These are phyloP conservation scores for Mallotus repandus DNA, from an alignment of 441 rosid genomes.

Conservation along the genomic window DNA sequence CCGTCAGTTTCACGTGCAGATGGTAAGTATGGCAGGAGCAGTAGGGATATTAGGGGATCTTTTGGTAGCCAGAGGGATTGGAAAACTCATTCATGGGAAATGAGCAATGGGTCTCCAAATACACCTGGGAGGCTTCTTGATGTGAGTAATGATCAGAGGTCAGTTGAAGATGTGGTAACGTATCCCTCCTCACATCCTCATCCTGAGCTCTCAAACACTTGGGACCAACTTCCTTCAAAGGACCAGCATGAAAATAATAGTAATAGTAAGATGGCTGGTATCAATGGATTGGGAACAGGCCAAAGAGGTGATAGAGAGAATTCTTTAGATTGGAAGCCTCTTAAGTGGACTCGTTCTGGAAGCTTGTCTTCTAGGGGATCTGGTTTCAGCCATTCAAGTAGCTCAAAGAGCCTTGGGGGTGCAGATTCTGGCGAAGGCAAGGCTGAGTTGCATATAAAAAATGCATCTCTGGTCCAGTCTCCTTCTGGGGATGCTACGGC, in stretches of 20 bases:
- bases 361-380: constrained; percentile 89
- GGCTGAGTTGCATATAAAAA: constrained; percentile 50
- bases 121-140: constrained; percentile 46
- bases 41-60: constrained; percentile 64
- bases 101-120: constrained; percentile 59
- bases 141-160: constrained; percentile 50
- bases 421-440: constrained; percentile 67
- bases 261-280: constrained; percentile 33
- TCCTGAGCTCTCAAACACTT: constrained; percentile 47
- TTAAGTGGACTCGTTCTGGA: constrained; percentile 78
- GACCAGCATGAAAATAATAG: constrained; percentile 47
- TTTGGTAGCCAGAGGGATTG: constrained; percentile 64
- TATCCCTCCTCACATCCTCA: constrained; percentile 40
- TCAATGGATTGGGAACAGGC: constrained; percentile 44
- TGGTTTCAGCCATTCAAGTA: constrained; percentile 89
- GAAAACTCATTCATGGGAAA: constrained; percentile 71
- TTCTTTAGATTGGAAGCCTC: constrained; percentile 73
- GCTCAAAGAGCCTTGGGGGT: constrained; percentile 85
- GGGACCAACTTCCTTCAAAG: constrained; percentile 48
- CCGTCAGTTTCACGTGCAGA: constrained; percentile 60
- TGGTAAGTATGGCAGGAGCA: constrained; percentile 63
- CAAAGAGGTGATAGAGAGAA: constrained; percentile 54
- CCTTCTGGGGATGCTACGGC: constrained; percentile 68
- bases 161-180: constrained; percentile 55
- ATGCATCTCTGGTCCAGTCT: constrained; percentile 48